Evolutionary conservation across 768 basidiomycete species (phyloP), one percentile per base, ranked within the genome.

Genomic region (Chalciporus sphaerocephalus): DNA sequence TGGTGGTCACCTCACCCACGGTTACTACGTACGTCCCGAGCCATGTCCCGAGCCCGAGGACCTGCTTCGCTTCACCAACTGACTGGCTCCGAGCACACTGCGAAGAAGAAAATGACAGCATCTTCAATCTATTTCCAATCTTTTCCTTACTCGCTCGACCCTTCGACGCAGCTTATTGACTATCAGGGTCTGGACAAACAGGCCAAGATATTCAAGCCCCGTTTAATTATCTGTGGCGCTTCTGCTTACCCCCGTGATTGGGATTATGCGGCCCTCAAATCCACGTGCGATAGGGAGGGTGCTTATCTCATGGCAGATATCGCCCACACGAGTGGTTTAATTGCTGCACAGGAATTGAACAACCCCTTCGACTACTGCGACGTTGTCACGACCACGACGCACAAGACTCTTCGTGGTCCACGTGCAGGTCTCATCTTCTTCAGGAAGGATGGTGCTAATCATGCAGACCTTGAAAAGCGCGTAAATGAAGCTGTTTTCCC

Each of bases 41-140:
- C 32, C n/a, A n/a, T n/a, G n/a, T n/a, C n/a, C 27, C 17, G 6
- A 32, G 30, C 21, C 5, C 23, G 21, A n/a, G 18, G 21, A 21
- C 27, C 35, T 32, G 8, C 42, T 37, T 43, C n/a, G 32, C 22
- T 0, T 25, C 8, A 36, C 43, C 25, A 32, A 32, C 43, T 49
- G 16, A 50, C 34, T 16, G 39, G 32, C 54, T 17, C 48, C 34
- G 25, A 37, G 15, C 57, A 91, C 88, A 95, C 92, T 46, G 91
- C 92, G 48, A 98, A 98, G 75, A 96, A 97, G 78, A 98, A 99
- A 73, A 98, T 99, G 85, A 97, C 96, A 25, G 92, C 96, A 27
- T 98, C 95, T 18, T 98, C 96, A 16, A 97, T 99, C 73, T 98
- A 98, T 76, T 99, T 98, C 87, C 94, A 98, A 66, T 96, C 96